Evolutionary conservation across 306 rosid genomes (phyloP), one percentile per base, ranked within the genome.

Genomic region (Vigna angularis): DNA sequence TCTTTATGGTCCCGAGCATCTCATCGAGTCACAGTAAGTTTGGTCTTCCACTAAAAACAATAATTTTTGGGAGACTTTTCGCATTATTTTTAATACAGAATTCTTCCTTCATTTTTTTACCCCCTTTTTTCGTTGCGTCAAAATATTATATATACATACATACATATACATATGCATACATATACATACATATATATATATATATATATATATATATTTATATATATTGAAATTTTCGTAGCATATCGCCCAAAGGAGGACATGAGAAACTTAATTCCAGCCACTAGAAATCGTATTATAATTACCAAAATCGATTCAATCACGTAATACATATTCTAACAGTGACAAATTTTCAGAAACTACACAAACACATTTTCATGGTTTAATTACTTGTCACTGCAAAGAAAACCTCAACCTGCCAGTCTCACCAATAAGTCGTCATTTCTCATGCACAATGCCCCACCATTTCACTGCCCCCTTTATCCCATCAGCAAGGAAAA

Each of bases 381-480:
- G 47, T 56, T 74, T 64, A 34, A 50, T 26, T 20, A 45, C 45
- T 50, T 28, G 7, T 49, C 9, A 14, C 72, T 49, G 30, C 18
- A 18, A 66, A 48, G 9, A 62, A 53, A 7, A 10, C 38, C 66
- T 15, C 56, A 38, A 12, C 63, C 70, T 6, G 63, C 26, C 74
- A 61, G 65, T 77, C 34, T 56, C 69, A 34, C 53, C 51, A 78
- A 56, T 36, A 20, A 44, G 2, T 16, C 32, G 40, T 68, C 26
- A 52, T 73, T 28, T 57, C 14, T 76, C 80, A 26, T 18, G 40
- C 66, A 49, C 76, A 76, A 45, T 73, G 48, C 66, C 59, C 64
- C 18, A 30, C 38, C 48, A 77, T 51, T 45, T 24, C 61, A 67
- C 48, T 16, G 53, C 50, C 72, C 38, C 74, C 45, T 34, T 34